A percentile compares a stretch with the other conserved stretches of the same genome.
Evolutionary conservation across 345 rosid genomes (phyloP).

Genomic region (Carallia pectinifolia): DNA sequence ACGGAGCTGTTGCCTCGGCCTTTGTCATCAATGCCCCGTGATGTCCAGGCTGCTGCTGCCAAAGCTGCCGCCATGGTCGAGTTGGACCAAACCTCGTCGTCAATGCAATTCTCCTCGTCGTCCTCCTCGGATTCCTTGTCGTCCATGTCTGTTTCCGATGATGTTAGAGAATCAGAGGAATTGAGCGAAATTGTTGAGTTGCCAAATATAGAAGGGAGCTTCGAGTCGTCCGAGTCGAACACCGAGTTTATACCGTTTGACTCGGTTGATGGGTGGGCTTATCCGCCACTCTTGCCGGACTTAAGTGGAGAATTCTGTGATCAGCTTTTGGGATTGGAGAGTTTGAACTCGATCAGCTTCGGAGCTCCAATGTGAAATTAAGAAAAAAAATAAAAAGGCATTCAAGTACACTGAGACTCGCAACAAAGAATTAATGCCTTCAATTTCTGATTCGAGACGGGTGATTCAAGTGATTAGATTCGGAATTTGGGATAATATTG

Average conservation of each 20-base stretch:
- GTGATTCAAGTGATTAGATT: too few species aligned
- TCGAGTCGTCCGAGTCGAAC: slow-evolving; percentile 4
- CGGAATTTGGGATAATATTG: too few species aligned
- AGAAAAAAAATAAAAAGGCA: not conserved
- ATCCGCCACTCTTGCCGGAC: slow-evolving; percentile 1
- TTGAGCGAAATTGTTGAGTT: slow-evolving; percentile 26
- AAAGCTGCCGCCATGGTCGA: slow-evolving; percentile 33
- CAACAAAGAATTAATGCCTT: too few species aligned
- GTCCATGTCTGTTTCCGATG: slow-evolving; percentile 7
- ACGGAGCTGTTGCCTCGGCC: slow-evolving; percentile 22
- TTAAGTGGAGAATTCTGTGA: slow-evolving; percentile 16
- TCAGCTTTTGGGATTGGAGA: slow-evolving; percentile 18
- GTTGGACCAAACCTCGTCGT: not conserved
- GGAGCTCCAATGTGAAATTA: slow-evolving; percentile 12
- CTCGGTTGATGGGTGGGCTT: slow-evolving; percentile 24
- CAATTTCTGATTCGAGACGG: too few species aligned
- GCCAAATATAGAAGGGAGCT: slow-evolving; percentile 28
- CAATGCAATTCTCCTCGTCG: not conserved
- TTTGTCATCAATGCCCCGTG: slow-evolving; percentile 22
- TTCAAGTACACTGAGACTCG: too few species aligned
- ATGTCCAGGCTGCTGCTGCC: slow-evolving; percentile 27
- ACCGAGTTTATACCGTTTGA: slow-evolving; percentile 19
- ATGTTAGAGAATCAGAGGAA: slow-evolving; percentile 20
- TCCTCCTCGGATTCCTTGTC: slow-evolving; percentile 4
- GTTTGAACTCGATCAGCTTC: slow-evolving; percentile 14